Base-by-base conservation (phyloP, 1,139 yeast genomes). In the Suhomyces atakaporum region DNA sequence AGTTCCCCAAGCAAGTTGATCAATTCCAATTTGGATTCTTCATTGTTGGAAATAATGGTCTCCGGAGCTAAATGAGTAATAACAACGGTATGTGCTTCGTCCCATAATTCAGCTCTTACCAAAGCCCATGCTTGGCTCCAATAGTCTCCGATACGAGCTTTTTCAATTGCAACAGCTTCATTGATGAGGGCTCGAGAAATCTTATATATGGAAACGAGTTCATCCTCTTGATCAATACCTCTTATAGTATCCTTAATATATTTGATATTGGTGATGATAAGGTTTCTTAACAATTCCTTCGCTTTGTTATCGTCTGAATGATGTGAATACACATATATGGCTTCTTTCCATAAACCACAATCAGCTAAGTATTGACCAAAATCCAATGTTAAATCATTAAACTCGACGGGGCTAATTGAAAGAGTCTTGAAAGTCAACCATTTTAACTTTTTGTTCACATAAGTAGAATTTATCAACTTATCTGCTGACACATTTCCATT, bases 21-120 rank as follows among this genome's bases (percentile, higher is more conserved):
- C 10, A 87, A 60, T 11, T 49, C 48, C 16, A 12, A 10, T 16
- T 23, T 40, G 20, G 34, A 38, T n/a, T 35, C 39, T 10, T 58
- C 51, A 7, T 69, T 62, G 38, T 72, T 64, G 10, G 73, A 64
- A 19, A 85, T 73, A 20, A 82, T 73, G 18, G 79, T 71, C 29
- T 59, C 51, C 8, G 97, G 97, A 0, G 92, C 97, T 25, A 89
- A 82, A 11, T 69, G 58, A 3, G 63, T 52, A 3, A 79, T 53
- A 4, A 86, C 64, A 0, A 78, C 65, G 1, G 62, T 58, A 49
- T 86, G 95, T 0, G 96, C 96, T 29, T 77, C 79, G 1, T 63
- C 67, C 69, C 78, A 77, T 33, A 74, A 57, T 11, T 64, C 66
- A 0, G 95, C 95, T n/a, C 66, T 69, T 3, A 87, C 59, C 32